Conservation (phyloP, 768 basidiomycete species). For the Kockovaella imperatae region DNA sequence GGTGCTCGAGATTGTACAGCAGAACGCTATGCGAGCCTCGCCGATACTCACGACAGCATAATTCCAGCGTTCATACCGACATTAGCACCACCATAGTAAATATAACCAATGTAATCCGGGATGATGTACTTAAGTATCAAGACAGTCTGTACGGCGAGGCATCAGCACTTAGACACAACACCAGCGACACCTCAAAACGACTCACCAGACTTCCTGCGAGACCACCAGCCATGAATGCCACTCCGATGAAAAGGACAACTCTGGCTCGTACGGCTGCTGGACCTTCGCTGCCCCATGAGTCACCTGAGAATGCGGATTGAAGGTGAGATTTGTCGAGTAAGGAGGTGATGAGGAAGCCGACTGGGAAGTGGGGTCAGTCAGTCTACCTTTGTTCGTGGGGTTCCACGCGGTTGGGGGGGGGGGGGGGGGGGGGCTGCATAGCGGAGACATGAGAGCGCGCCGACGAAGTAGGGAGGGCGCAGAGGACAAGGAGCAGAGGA, state of each 20-base stretch:
- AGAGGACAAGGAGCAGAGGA: no score
- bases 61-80: conserved; percentile 80
- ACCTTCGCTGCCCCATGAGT: conserved; percentile 51
- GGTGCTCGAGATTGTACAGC: no score
- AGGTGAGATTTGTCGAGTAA: conserved; percentile 90
- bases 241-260: conserved; percentile 84
- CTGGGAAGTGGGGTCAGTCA: conserved; percentile 14
- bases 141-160: conserved; percentile 59
- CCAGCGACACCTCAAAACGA: conserved; percentile 19
- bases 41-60: conserved; percentile 44
- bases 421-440: no score
- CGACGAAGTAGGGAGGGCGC: no score
- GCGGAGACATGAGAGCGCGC: no score
- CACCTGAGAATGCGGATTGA: conserved; percentile 53
- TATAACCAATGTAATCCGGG: conserved; percentile 60
- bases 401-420: no score
- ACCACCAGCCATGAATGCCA: conserved; percentile 95
- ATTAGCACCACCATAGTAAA: conserved; percentile 88
- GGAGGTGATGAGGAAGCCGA: conserved; percentile 88
- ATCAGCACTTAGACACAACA: no score
- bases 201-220: conserved; percentile 92
- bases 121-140: conserved; percentile 85
- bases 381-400: no score
- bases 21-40: no score
- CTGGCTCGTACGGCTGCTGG: conserved; percentile 85